Evolutionary conservation across 495 filamentous ascomycete species (phyloP).

Genomic region (Hypoxylon fragiforme): DNA sequence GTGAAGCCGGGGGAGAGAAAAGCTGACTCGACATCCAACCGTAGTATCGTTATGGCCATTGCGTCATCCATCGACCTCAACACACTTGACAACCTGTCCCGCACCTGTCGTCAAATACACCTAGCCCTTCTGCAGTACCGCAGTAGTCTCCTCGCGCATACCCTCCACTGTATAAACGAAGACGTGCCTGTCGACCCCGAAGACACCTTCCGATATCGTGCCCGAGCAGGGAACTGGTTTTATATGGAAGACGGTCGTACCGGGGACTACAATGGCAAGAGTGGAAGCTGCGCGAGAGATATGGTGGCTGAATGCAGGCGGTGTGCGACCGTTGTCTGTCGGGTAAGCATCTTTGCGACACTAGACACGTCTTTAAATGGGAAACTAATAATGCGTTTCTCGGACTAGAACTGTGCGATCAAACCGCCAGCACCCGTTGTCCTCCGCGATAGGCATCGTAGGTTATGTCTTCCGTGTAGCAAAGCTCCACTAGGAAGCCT

Average conservation of each 20-base stretch:
- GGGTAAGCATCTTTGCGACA: constrained; percentile 55
- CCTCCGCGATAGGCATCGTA: constrained; percentile 71
- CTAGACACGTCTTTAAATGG: not conserved
- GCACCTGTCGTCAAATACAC: constrained; percentile 78
- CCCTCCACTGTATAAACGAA: constrained; percentile 79
- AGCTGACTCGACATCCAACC: constrained; percentile 35
- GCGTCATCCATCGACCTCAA: constrained; percentile 79
- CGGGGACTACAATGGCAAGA: constrained; percentile 58
- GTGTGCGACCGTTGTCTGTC: constrained; percentile 75
- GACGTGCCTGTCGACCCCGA: constrained; percentile 50
- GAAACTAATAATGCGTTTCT: constrained; percentile 1
- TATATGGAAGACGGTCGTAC: constrained; percentile 50
- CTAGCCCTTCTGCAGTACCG: constrained; percentile 76
- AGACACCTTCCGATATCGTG: constrained; percentile 53
- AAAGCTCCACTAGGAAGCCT: constrained; percentile 62
- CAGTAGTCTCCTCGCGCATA: constrained; percentile 67
- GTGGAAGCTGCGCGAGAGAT: constrained; percentile 78
- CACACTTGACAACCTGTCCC: constrained; percentile 76
- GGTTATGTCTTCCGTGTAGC: constrained; percentile 74
- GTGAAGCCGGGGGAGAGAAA: constrained; percentile 21
- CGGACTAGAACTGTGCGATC: constrained; percentile 78
- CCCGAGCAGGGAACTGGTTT: constrained; percentile 54
- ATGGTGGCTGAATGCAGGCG: constrained; percentile 80
- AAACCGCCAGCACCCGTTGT: constrained; percentile 67
- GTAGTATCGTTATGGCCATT: constrained; percentile 75